These are phyloP conservation scores for Lactifluus subvellereus DNA, from an alignment of 768 basidiomycete species.

Conservation along the genomic window DNA sequence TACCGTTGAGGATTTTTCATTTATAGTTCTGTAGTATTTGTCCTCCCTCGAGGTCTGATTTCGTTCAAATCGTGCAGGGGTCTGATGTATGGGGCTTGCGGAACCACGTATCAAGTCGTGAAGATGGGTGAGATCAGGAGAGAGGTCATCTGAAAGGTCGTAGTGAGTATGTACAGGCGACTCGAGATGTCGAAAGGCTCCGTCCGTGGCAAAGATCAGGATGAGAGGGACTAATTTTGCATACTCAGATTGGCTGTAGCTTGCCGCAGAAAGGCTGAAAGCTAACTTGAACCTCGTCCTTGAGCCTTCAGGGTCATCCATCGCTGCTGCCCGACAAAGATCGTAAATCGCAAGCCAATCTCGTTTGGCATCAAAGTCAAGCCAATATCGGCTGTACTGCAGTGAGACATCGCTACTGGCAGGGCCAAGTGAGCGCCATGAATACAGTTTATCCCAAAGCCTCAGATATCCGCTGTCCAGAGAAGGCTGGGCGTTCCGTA, in stretches of 20 bases:
- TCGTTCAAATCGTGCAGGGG: background rate
- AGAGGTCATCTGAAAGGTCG: background rate
- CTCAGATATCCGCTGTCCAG: background rate
- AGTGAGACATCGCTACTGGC: background rate
- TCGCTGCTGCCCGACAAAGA: background rate
- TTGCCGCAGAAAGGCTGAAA: conserved; percentile 3
- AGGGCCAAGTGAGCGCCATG: conserved; percentile 5
- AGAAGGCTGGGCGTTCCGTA: background rate
- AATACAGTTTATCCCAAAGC: background rate
- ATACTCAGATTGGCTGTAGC: background rate
- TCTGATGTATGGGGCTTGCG: background rate
- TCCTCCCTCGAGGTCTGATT: too few species aligned
- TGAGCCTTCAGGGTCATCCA: background rate
- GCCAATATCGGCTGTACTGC: conserved; percentile 9
- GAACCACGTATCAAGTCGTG: background rate
- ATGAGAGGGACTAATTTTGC: background rate
- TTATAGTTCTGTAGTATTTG: background rate
- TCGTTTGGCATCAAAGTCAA: background rate
- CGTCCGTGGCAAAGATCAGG: background rate
- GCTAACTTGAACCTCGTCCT: background rate
- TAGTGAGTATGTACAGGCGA: background rate
- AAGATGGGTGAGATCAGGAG: background rate
- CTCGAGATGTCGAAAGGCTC: background rate
- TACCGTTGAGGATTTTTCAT: background rate
- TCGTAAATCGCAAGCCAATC: background rate